These are phyloP conservation scores for Prunus dulcis DNA, from an alignment of 306 rosid species.

Conservation along the genomic window DNA sequence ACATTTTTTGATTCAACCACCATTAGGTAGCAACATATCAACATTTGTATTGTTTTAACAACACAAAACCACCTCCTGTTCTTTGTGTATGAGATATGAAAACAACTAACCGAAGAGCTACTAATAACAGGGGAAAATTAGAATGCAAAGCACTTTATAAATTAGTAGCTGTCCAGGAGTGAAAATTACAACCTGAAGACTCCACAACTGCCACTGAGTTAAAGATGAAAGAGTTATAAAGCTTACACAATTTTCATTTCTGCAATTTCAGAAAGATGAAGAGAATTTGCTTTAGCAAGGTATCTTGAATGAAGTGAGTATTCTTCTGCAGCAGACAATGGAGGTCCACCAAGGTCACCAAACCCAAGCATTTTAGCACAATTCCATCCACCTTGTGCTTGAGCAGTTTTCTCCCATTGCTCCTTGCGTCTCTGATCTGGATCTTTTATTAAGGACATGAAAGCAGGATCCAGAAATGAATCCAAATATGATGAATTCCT, in stretches of 20 bases:
- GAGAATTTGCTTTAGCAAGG: slow-evolving; percentile 93
- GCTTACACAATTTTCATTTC: slow-evolving; percentile 96
- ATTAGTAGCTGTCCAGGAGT: not conserved
- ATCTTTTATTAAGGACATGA: slow-evolving; percentile 97
- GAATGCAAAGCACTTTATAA: not conserved
- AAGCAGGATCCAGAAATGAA: slow-evolving; percentile 92
- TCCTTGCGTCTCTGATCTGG: slow-evolving; percentile 96
- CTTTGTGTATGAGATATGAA: not conserved
- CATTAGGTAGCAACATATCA: not conserved
- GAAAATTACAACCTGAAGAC: not conserved
- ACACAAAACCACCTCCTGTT: not conserved
- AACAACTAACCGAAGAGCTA: not conserved
- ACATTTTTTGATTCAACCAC: not conserved
- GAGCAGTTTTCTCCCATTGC: slow-evolving; percentile 97
- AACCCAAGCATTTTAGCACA: slow-evolving; percentile 79
- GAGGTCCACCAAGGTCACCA: slow-evolving; percentile 83
- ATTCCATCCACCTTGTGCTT: slow-evolving; percentile 83
- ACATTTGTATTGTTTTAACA: not conserved
- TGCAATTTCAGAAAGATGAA: slow-evolving; percentile 87
- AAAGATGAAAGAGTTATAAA: slow-evolving; percentile 13
- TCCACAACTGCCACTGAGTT: not conserved
- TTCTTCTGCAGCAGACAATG: slow-evolving; percentile 86
- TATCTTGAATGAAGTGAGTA: slow-evolving; percentile 95
- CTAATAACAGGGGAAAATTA: not conserved
- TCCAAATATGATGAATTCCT: slow-evolving; percentile 85